These are phyloP conservation scores for Rhinocladiella mackenziei DNA, from an alignment of 2,329 filamentous ascomycete species.

Conservation along the genomic window DNA sequence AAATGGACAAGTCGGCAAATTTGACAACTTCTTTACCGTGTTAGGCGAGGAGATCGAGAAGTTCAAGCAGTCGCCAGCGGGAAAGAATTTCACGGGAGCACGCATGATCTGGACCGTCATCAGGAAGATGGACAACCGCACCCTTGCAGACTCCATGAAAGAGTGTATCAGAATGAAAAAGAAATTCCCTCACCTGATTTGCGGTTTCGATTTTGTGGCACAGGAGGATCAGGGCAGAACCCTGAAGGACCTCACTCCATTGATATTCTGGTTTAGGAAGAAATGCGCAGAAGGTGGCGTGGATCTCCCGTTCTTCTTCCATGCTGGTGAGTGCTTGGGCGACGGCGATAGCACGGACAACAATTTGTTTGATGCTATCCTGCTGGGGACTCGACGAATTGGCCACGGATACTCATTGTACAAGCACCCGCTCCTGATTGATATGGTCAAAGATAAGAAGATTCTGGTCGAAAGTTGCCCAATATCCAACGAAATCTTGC, in stretches of 20 bases:
- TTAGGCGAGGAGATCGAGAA: slow-evolving; percentile 72
- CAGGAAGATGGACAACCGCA: slow-evolving; percentile 58
- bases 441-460: slow-evolving; percentile 81
- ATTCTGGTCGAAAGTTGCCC: slow-evolving; percentile 89
- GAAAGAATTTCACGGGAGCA: slow-evolving; percentile 76
- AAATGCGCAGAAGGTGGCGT: slow-evolving; percentile 72
- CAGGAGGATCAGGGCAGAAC: slow-evolving; percentile 78
- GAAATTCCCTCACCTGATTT: slow-evolving; percentile 71
- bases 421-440: slow-evolving; percentile 84
- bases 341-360: slow-evolving; percentile 71
- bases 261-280: slow-evolving; percentile 91
- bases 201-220: slow-evolving; percentile 85
- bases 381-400: slow-evolving; percentile 82
- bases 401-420: slow-evolving; percentile 84
- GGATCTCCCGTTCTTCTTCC: slow-evolving; percentile 91
- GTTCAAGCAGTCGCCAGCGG: slow-evolving; percentile 69
- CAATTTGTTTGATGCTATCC: slow-evolving; percentile 84
- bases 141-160: slow-evolving; percentile 77
- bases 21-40: slow-evolving; percentile 65
- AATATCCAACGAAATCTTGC: slow-evolving; percentile 82
- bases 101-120: slow-evolving; percentile 82
- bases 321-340: slow-evolving; percentile 83
- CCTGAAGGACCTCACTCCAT: slow-evolving; percentile 70
- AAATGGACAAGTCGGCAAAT: slow-evolving; percentile 46
- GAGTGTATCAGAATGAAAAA: slow-evolving; percentile 79